These are phyloP conservation scores for Diaporthe vaccinii DNA, from an alignment of 2,329 filamentous ascomycete genomes.

Conservation along the genomic window DNA sequence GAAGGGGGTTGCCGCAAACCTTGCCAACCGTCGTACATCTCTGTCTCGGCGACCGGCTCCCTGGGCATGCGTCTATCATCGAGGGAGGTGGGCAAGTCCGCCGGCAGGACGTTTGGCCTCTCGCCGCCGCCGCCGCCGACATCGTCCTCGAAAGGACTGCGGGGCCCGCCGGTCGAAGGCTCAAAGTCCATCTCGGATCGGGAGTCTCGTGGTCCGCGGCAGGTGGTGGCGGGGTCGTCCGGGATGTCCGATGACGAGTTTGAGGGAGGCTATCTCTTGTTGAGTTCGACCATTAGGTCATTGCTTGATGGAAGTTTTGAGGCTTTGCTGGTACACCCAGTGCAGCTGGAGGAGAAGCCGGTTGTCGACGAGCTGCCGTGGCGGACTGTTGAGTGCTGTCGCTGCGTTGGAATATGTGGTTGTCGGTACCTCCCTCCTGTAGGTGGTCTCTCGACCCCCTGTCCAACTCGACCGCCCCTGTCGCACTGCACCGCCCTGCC, in stretches of 20 bases:
- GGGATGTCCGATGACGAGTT: slow-evolving; percentile 34
- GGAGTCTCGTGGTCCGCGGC: slow-evolving; percentile 21
- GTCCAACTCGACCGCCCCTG: slow-evolving; percentile 12
- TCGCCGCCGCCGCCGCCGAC: slow-evolving; percentile 55
- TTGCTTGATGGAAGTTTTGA: background rate
- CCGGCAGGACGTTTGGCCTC: slow-evolving; percentile 73
- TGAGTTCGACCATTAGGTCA: slow-evolving; percentile 33
- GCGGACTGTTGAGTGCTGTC: background rate
- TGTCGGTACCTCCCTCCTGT: slow-evolving; percentile 14
- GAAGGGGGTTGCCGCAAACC: slow-evolving; percentile 60
- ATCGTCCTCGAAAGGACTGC: slow-evolving; percentile 48
- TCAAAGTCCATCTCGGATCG: slow-evolving; percentile 70
- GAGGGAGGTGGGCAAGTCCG: slow-evolving; percentile 90
- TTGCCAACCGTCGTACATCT: slow-evolving; percentile 99
- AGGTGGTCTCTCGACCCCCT: slow-evolving; percentile 24
- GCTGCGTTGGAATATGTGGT: background rate
- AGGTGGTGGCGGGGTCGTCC: slow-evolving; percentile 31
- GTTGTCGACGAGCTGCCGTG: background rate
- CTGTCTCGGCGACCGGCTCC: slow-evolving; percentile 83
- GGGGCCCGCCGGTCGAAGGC: slow-evolving; percentile 61
- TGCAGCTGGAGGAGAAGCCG: background rate
- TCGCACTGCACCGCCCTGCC: slow-evolving; percentile 9
- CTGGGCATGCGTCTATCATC: slow-evolving; percentile 83
- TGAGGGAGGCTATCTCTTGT: slow-evolving; percentile 12
- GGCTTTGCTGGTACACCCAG: background rate